Evolutionary conservation across 352 stramenopile genomes (phyloP).

Genomic region (Phytophthora pisi): DNA sequence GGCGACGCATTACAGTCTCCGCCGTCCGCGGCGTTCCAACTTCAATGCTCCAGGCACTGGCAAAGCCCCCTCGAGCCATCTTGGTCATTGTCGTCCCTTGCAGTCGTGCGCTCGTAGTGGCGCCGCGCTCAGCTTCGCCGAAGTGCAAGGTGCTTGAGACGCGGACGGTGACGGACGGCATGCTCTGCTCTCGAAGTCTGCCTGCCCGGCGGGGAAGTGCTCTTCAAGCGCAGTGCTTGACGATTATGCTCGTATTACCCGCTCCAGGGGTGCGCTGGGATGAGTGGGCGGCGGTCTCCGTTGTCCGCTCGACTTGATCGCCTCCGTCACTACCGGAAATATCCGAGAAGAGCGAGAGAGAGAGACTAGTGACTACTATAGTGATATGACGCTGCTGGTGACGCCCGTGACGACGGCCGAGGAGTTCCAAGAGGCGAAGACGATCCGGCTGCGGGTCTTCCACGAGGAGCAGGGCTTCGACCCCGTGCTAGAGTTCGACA

Average conservation of each 20-base stretch:
- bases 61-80: constrained; percentile 11
- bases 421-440: constrained; percentile 47
- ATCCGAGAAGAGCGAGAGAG: too few relatives aligned
- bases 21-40: background rate
- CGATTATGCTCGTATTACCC: background rate
- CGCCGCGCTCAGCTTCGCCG: constrained; percentile 8
- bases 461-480: constrained; percentile 58
- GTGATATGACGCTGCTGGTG: constrained; percentile 43
- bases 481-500: constrained; percentile 45
- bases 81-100: constrained; percentile 2
- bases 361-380: too few relatives aligned
- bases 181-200: background rate
- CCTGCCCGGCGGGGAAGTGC: too few relatives aligned
- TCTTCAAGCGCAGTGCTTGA: background rate
- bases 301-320: too few relatives aligned
- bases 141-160: background rate
- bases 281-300: background rate
- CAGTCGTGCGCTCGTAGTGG: constrained; percentile 16
- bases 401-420: constrained; percentile 45
- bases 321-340: too few relatives aligned
- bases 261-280: background rate
- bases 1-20: background rate
- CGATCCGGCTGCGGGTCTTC: constrained; percentile 57
- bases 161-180: background rate
- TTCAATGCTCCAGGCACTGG: constrained; percentile 6